Evolutionary conservation across 1,284 basidiomycete genomes (phyloP).

Genomic region (Heterobasidion irregulare): DNA sequence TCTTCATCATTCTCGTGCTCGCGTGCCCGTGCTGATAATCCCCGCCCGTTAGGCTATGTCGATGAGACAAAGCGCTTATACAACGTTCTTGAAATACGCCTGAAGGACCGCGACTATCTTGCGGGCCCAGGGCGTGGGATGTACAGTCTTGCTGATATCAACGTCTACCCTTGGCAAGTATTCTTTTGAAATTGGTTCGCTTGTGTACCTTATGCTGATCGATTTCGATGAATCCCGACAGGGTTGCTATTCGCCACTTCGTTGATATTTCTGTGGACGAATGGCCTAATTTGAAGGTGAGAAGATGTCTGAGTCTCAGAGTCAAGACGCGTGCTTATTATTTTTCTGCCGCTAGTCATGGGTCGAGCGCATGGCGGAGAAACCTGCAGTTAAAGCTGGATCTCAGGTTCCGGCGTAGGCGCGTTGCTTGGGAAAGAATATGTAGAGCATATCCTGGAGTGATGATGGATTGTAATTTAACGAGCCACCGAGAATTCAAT

Average conservation of each 20-base stretch:
- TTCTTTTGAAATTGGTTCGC: constrained; percentile 6
- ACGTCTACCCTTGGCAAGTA: constrained; percentile 44
- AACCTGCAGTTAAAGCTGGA: constrained; percentile 31
- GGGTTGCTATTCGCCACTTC: not conserved
- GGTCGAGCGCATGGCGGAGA: constrained; percentile 31
- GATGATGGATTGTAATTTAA: too few relatives aligned
- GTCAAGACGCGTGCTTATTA: not conserved
- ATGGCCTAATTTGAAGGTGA: constrained; percentile 46
- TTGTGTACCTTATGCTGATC: constrained; percentile 9
- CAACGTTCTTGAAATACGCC: constrained; percentile 64
- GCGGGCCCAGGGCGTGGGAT: constrained; percentile 59
- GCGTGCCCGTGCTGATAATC: not conserved
- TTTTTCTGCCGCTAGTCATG: constrained; percentile 20
- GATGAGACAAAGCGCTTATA: constrained; percentile 77
- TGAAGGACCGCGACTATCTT: constrained; percentile 59
- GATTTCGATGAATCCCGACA: not conserved
- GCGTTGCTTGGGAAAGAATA: too few relatives aligned
- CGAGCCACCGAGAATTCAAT: not conserved
- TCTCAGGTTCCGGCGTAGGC: constrained; percentile 7
- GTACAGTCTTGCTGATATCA: constrained; percentile 63
- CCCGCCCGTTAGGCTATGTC: constrained; percentile 42
- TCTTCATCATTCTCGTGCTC: not conserved
- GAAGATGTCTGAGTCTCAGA: not conserved
- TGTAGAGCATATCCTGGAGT: too few relatives aligned
- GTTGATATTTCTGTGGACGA: constrained; percentile 15